These are phyloP conservation scores for Roridomyces roridus DNA, from an alignment of 768 basidiomycete genomes.

Conservation along the genomic window DNA sequence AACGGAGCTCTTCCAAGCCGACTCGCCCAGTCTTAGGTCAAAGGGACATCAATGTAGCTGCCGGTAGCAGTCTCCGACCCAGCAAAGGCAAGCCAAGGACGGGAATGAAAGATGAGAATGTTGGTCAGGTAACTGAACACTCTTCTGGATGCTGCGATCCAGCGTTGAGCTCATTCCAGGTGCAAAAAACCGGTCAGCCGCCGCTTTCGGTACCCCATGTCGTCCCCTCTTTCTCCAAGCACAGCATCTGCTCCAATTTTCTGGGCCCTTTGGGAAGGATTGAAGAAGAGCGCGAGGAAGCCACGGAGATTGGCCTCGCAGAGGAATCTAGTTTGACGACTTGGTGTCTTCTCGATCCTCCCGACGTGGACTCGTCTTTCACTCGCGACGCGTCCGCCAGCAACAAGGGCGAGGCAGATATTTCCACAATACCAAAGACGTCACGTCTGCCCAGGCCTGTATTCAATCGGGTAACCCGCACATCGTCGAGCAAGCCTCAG, in stretches of 20 bases:
- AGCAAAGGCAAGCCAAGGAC: conserved; percentile 9
- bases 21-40: conserved; percentile 19
- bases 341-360: conserved; percentile 19
- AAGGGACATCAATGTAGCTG: conserved; percentile 14
- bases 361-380: conserved; percentile 13
- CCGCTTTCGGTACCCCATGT: conserved; percentile 19
- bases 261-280: conserved; percentile 25
- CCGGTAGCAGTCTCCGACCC: neutral
- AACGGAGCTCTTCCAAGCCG: conserved; percentile 9
- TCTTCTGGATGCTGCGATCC: neutral
- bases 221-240: conserved; percentile 26
- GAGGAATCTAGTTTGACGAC: conserved; percentile 9
- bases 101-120: conserved; percentile 7
- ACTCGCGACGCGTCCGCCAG: conserved; percentile 5
- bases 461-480: conserved; percentile 26
- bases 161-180: neutral
- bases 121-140: neutral
- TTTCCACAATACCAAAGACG: conserved; percentile 8
- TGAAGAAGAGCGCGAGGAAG: conserved; percentile 24
- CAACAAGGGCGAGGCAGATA: conserved; percentile 2
- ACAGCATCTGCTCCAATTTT: conserved; percentile 21
- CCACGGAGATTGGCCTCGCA: neutral
- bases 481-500: conserved; percentile 21
- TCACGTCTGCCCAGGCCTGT: conserved; percentile 33
- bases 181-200: neutral